Evolutionary conservation across 306 rosid species (phyloP), one percentile per base, ranked within the genome.

Genomic region (Delonix regia): DNA sequence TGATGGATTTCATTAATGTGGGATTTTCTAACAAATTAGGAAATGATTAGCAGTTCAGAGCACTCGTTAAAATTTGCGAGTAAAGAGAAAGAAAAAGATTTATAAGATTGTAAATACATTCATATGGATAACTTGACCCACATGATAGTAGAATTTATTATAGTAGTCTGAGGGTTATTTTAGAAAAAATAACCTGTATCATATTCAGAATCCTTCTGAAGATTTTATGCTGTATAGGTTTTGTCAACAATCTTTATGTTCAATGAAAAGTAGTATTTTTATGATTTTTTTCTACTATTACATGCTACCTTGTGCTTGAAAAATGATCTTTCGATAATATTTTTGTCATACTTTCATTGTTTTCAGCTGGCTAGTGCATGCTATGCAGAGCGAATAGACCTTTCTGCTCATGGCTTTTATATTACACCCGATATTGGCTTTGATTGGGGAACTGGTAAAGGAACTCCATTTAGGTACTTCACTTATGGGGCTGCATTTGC

Each of bases 401-500:
- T 95, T 77, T 95, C 94, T 70, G 99, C 98, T n/a, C 98, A 92
- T 74, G 99, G 99, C 39, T 95, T 95, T 84, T 83, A 87, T 86
- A 89, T 92, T 63, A 80, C 88, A 63, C 99, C 99, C 39, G 97
- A 95, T 28, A 86, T 92, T 74, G 95, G 84, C 81, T 95, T 89
- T 89, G 97, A 95, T 81, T 92, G 98, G 99, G 38, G 6, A 4
- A 87, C 87, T 78, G 95, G 84, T 74, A 86, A 89, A 86, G 99
- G 99, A 85, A 82, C 38, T 48, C 93, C 98, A 68, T 95, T 91
- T 81, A 87, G 92, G 78, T 92, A 95, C 85, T 91, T 56, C 88
- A 95, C 99, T 22, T 91, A 91, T 66, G 99, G 99, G 48, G 98
- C 99, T 82, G 98, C 99, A 39, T 95, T 91, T 85, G 84, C 94